Evolutionary conservation across 805 yeast genomes (phyloP), one percentile per base, ranked within the genome.

Genomic region (Yamadazyma tumulicola): DNA sequence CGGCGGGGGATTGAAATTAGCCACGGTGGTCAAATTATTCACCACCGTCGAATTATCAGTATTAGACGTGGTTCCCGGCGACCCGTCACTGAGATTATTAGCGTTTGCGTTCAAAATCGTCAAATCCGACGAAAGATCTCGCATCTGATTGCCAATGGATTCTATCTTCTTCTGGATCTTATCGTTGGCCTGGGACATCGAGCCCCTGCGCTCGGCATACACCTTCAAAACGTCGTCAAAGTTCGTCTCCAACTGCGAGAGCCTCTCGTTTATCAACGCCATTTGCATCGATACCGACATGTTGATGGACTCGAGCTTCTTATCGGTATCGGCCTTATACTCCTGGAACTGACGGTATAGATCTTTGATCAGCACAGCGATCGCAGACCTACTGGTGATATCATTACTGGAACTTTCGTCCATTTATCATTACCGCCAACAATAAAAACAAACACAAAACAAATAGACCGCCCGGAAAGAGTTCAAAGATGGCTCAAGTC

Each of bases 261-360:
- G 11, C 16, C 45, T 31, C 23, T 41, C 43, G 18, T 38, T 41
- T 10, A 43, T 24, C 9, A 39, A 19, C 19, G 37, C 42, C 8
- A 43, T 11, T 21, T 43, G 45, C 21, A 43, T 35, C 4, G 43
- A 36, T 12, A 35, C 31, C 7, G 33, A 29, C 26, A 46, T 39
- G 27, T 41, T 47, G n/a, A 55, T 23, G 24, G 48, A 43, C 22
- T 52, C 51, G 19, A 55, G 36, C 26, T 49, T 52, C 29, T 51
- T 48, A 34, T 46, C 48, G 19, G 43, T 48, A 18, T 38, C 43
- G 17, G 24, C 35, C 32, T 48, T 52, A 40, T 51, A 45, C 15
- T 35, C 35, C n/a, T 19, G 34, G 24, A 52, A 41, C 16, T 47
- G 46, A 22, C 39, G 37, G 34, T 35, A 43, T 19, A 53, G 34